Percentiles rank a stretch among this genome's conserved stretches.
These are phyloP conservation scores for Penicillium sp. DNA, from an alignment of 2,329 filamentous ascomycete species.

Conservation along the genomic window DNA sequence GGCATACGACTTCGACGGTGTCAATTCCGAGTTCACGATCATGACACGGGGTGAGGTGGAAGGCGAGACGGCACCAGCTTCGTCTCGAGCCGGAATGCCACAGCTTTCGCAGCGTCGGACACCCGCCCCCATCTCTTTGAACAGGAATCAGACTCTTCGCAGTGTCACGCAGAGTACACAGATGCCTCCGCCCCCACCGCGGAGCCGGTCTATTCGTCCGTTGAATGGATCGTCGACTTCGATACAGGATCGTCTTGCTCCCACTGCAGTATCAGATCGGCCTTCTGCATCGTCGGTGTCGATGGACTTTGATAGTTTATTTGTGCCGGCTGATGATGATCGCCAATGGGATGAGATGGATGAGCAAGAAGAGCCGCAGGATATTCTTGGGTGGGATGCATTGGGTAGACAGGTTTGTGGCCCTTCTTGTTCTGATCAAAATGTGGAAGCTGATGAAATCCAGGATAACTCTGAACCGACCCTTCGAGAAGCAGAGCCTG, in stretches of 20 bases:
- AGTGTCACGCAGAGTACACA: constrained; percentile 16
- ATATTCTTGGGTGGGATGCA: constrained; percentile 62
- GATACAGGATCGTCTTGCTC: constrained; percentile 23
- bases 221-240: constrained; percentile 32
- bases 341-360: constrained; percentile 60
- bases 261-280: constrained; percentile 21
- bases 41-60: constrained; percentile 62
- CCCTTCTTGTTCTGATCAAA: neutral
- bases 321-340: constrained; percentile 61
- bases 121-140: constrained; percentile 27
- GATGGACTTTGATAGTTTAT: constrained; percentile 57
- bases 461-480: constrained; percentile 33
- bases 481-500: constrained; percentile 36
- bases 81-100: constrained; percentile 40
- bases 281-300: constrained; percentile 26
- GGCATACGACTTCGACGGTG: constrained; percentile 55
- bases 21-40: constrained; percentile 60
- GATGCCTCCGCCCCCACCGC: constrained; percentile 31
- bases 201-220: constrained; percentile 32
- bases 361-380: constrained; percentile 54
- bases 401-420: neutral
- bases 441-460: constrained; percentile 41
- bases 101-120: constrained; percentile 42
- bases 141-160: constrained; percentile 6
- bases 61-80: constrained; percentile 35